These are phyloP conservation scores for Noccaea caerulescens DNA, from an alignment of 345 rosid genomes.

Conservation along the genomic window DNA sequence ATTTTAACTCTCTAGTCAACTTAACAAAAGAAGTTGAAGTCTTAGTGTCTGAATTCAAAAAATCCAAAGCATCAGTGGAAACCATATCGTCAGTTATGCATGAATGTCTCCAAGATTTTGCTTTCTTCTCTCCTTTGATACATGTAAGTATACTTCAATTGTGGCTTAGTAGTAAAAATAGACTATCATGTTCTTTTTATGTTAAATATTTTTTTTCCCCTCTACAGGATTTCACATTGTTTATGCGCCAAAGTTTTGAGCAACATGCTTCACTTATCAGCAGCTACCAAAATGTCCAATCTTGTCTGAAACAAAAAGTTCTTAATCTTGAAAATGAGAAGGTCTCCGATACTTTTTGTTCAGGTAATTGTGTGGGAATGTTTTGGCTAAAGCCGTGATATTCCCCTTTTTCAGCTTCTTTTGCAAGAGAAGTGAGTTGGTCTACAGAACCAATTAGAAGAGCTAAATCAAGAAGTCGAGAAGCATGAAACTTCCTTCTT, in stretches of 20 bases:
- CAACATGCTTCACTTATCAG: slow-evolving; percentile 52
- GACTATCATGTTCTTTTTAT: slow-evolving; percentile 6
- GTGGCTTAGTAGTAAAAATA: no score
- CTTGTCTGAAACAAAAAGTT: slow-evolving; percentile 51
- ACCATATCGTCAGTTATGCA: slow-evolving; percentile 53
- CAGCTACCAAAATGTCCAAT: slow-evolving; percentile 50
- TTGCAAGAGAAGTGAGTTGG: slow-evolving; percentile 49
- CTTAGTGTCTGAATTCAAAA: slow-evolving; percentile 54
- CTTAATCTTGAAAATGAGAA: slow-evolving; percentile 63
- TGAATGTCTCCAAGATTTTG: slow-evolving; percentile 61
- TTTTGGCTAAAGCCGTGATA: background rate
- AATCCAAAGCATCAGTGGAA: slow-evolving; percentile 50
- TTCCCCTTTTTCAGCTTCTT: slow-evolving; percentile 50
- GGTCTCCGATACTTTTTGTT: slow-evolving; percentile 48
- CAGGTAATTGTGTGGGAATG: background rate
- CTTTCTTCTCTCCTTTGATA: slow-evolving; percentile 47
- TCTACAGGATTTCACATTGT: slow-evolving; percentile 63
- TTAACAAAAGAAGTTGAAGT: slow-evolving; percentile 60
- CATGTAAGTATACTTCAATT: slow-evolving; percentile 47
- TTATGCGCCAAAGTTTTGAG: slow-evolving; percentile 47
- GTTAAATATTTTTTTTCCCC: background rate
- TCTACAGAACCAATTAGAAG: slow-evolving; percentile 56
- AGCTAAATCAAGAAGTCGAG: slow-evolving; percentile 48
- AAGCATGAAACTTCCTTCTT: slow-evolving; percentile 49
- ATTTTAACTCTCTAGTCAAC: slow-evolving; percentile 45